phyloP scores from a whole-genome alignment of 129 eudicot species.

The Escallonia rubra region DNA sequence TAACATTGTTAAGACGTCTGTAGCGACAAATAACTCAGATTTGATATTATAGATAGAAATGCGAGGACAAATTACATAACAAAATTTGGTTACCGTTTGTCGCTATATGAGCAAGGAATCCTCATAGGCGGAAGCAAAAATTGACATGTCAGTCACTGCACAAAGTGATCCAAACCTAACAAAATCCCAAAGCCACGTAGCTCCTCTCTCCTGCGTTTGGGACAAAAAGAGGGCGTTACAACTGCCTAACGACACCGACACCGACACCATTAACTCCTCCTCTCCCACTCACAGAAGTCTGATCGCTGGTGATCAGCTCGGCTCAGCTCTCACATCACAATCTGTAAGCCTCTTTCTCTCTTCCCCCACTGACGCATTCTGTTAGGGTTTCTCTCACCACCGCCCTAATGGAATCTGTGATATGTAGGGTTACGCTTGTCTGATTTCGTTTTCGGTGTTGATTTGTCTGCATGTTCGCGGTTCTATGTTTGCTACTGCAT shows the following conservation, averaged over 20 bases:
- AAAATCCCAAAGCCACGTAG: too few relatives aligned
- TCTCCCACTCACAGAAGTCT: not conserved
- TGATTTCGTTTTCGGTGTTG: not conserved
- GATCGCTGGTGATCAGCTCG: not conserved
- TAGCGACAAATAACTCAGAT: too few relatives aligned
- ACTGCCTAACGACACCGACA: conserved; percentile 2
- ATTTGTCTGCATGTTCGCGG: not conserved
- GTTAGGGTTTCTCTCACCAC: not conserved
- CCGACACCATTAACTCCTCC: not conserved
- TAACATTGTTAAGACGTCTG: too few relatives aligned
- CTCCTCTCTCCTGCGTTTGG: too few relatives aligned
- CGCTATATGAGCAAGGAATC: too few relatives aligned
- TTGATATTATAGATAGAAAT: too few relatives aligned
- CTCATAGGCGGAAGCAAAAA: too few relatives aligned
- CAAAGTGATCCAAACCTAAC: too few relatives aligned
- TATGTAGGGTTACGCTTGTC: not conserved
- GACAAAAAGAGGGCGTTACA: not conserved
- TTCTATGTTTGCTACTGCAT: not conserved
- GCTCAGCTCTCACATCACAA: not conserved
- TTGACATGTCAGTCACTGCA: too few relatives aligned
- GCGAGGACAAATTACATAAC: too few relatives aligned
- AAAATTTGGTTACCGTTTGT: too few relatives aligned
- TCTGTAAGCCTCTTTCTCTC: not conserved
- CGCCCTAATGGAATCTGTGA: not conserved
- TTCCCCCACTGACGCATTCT: not conserved